A percentile compares a stretch with the other conserved stretches of the same genome.
Conservation (phyloP, 2,329 filamentous ascomycete species). For the Xylogone sp. region DNA sequence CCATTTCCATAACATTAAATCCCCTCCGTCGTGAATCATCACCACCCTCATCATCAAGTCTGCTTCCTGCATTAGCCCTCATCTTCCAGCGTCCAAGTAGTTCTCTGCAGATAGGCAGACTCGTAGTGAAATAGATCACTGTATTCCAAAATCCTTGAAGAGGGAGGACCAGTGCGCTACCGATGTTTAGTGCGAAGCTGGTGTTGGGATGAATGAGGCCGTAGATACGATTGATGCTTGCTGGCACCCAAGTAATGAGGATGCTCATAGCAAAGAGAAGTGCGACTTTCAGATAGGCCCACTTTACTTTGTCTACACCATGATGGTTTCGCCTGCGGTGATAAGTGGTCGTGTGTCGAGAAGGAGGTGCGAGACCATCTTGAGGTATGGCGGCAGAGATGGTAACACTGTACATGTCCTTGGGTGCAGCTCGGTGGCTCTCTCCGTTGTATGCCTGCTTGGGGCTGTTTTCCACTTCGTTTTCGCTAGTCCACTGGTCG, state of each 20-base stretch:
- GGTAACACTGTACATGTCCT: constrained; percentile 7
- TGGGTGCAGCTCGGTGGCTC: background rate
- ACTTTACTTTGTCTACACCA: constrained; percentile 55
- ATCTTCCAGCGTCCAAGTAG: background rate
- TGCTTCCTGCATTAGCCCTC: background rate
- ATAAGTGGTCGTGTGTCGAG: background rate
- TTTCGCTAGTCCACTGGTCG: constrained; percentile 54
- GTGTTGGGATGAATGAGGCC: constrained; percentile 53
- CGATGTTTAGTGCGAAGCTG: constrained; percentile 60
- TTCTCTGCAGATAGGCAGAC: constrained; percentile 56
- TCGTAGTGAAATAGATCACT: constrained; percentile 70
- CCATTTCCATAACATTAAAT: background rate
- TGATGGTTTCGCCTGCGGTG: background rate
- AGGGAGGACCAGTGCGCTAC: constrained; percentile 70
- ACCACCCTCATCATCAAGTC: constrained; percentile 22
- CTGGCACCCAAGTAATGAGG: constrained; percentile 71
- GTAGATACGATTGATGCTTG: constrained; percentile 72
- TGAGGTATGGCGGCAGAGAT: constrained; percentile 5
- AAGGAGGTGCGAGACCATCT: background rate
- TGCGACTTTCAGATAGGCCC: constrained; percentile 66
- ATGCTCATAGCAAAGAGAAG: constrained; percentile 69
- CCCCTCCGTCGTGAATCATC: background rate
- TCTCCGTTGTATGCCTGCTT: background rate
- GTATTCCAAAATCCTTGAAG: constrained; percentile 84
- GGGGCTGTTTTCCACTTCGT: constrained; percentile 25